A percentile compares a stretch with the other conserved stretches of the same genome.
These are phyloP conservation scores for Trametes sp. DNA, from an alignment of 1,284 basidiomycete genomes.

Conservation along the genomic window DNA sequence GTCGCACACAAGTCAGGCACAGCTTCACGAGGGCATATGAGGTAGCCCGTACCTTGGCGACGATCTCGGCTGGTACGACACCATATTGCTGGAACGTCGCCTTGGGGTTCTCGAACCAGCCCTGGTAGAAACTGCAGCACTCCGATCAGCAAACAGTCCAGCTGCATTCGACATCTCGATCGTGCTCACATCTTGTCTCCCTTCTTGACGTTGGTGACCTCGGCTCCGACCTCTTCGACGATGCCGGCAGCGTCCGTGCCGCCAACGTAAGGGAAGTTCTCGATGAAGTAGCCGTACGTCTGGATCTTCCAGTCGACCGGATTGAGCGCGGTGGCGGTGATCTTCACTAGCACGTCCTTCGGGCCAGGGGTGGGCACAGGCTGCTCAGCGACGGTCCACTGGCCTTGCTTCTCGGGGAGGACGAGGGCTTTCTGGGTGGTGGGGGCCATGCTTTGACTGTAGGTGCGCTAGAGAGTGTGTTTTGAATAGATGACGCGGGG, in stretches of 20 bases:
- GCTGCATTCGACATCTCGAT: background rate
- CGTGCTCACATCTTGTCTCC: conserved; percentile 56
- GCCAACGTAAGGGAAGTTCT: conserved; percentile 46
- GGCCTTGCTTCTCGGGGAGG: conserved; percentile 23
- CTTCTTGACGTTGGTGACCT: conserved; percentile 48
- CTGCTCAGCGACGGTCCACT: conserved; percentile 16
- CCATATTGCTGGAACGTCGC: conserved; percentile 46
- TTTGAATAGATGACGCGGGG: too few relatives aligned
- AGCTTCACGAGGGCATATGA: background rate
- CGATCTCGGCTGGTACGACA: conserved; percentile 40
- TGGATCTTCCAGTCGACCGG: conserved; percentile 52
- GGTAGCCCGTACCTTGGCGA: conserved; percentile 35
- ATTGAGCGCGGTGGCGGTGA: conserved; percentile 44
- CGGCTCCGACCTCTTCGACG: conserved; percentile 53
- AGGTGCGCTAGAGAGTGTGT: background rate
- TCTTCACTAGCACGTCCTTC: conserved; percentile 46
- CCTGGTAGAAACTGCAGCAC: conserved; percentile 38
- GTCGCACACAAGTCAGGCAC: background rate
- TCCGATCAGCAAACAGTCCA: background rate
- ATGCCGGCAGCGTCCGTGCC: conserved; percentile 58
- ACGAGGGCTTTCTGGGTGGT: conserved; percentile 22
- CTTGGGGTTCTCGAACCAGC: conserved; percentile 25
- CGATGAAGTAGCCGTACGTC: conserved; percentile 33
- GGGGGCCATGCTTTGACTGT: conserved; percentile 8
- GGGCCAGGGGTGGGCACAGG: conserved; percentile 24